Base-by-base conservation (phyloP, 2,329 filamentous ascomycete genomes). In the Huntiella omanensis region DNA sequence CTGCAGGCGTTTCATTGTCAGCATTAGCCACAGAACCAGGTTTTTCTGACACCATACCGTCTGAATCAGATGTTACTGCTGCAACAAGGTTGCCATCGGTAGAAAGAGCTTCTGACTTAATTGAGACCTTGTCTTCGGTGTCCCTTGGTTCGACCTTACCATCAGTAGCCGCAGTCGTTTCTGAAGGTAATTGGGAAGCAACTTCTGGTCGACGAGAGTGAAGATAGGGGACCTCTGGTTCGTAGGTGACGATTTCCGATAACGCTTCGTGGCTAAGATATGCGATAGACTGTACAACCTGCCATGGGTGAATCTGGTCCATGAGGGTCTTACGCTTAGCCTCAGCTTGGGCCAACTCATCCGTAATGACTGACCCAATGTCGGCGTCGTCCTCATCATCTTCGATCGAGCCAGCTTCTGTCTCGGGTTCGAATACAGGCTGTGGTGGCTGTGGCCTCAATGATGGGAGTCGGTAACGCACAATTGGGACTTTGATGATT, bases 351-450 rank as follows among this genome's bases (percentile, higher is more conserved):
- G 61, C 56, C 34, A 75, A 73, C 52, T 73, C 62, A 45, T 62
- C 61, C 45, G 68, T 64, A 45, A 76, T 73, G 49, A 70, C 70
- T 44, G 72, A 69, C 13, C 66, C 70, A 60, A 75, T 69, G 39
- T 72, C 68, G 41, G 75, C 72, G 48, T 76, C 72, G 38, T 75
- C 50, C 43, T 67, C 52, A 10, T 65, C 68, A 40, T 66, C 64
- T 4, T 47, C 48, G 10, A 50, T 47, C 16, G 48, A 50, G 8
- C 44, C 40, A 33, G 48, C 44, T 32, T 47, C 48, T 16, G 45
- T 12, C 16, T 40, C 36, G 12, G 40, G 15, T 32, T 36, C 36
- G 8, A 44, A 46, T 33, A 33, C 38, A n/a, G 59, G 52, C 8
- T 60, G 49, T 8, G 53, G 46, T 16, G 54, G 52, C 2, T 51